Percentiles rank a stretch among this genome's conserved stretches.
phyloP scores from a whole-genome alignment of 495 filamentous ascomycete genomes.

The Neurospora hispaniola region DNA sequence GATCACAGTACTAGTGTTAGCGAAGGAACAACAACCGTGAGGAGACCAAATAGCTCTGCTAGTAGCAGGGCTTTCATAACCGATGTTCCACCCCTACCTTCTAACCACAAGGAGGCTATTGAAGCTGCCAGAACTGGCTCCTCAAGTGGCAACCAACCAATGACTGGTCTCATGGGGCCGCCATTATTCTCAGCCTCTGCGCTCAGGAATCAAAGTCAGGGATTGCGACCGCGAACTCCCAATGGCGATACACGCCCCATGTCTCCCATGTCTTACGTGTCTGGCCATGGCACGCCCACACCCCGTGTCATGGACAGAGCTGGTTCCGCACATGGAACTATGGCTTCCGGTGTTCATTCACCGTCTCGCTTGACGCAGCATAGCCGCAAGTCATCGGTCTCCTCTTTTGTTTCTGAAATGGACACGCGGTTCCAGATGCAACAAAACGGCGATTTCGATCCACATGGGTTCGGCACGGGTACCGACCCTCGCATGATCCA shows the following conservation, averaged over 20 bases:
- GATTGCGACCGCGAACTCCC: constrained; percentile 63
- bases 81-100: constrained; percentile 59
- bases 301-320: constrained; percentile 23
- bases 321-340: constrained; percentile 23
- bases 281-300: constrained; percentile 28
- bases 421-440: constrained; percentile 80
- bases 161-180: constrained; percentile 65
- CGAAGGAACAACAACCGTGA: constrained; percentile 17
- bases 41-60: constrained; percentile 57
- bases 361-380: constrained; percentile 24
- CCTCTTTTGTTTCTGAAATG: constrained; percentile 89
- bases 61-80: constrained; percentile 39
- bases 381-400: constrained; percentile 71
- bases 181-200: constrained; percentile 75
- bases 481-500: constrained; percentile 98
- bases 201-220: constrained; percentile 36
- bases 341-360: constrained; percentile 27
- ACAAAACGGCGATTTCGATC: constrained; percentile 43
- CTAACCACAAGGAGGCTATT: constrained; percentile 74
- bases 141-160: constrained; percentile 32
- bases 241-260: constrained; percentile 26
- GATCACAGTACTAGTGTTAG: constrained; percentile 15
- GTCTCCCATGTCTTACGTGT: constrained; percentile 25
- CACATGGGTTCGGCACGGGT: constrained; percentile 47
- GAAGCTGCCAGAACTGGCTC: constrained; percentile 56